Conservation (phyloP, 2,329 filamentous ascomycete species). For the Diplodia sapinea region DNA sequence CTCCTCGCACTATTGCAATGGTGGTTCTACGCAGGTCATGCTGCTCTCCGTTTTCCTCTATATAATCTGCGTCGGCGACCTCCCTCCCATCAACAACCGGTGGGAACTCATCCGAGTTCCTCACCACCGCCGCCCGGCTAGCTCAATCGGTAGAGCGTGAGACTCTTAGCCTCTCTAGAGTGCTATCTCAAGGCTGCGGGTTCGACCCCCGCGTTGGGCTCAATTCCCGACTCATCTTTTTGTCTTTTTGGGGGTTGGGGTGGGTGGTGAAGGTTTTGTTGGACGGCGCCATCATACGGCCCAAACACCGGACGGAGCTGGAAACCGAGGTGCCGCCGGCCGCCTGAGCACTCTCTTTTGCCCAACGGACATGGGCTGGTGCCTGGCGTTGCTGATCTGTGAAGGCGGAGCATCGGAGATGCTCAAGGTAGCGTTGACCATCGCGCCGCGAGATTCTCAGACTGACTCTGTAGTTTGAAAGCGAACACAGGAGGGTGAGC, state of each 20-base stretch:
- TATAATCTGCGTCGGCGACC: not conserved
- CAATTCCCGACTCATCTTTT: slow-evolving; percentile 30
- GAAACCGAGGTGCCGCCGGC: not conserved
- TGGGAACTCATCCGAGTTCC: not conserved
- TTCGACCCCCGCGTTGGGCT: slow-evolving; percentile 32
- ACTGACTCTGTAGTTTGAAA: too few relatives aligned
- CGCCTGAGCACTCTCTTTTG: not conserved
- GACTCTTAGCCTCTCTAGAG: slow-evolving; percentile 42
- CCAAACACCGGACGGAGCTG: too few relatives aligned
- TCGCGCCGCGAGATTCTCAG: too few relatives aligned
- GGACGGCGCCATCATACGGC: too few relatives aligned
- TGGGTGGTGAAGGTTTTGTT: slow-evolving; percentile 1
- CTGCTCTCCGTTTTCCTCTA: not conserved
- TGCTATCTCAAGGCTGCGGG: slow-evolving; percentile 31
- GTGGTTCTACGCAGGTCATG: not conserved
- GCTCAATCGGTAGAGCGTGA: slow-evolving; percentile 51
- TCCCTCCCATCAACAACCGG: not conserved
- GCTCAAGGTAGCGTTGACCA: too few relatives aligned
- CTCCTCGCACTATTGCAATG: not conserved
- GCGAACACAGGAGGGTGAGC: too few relatives aligned
- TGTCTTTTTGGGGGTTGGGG: not conserved
- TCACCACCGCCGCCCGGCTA: slow-evolving; percentile 31
- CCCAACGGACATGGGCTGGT: too few relatives aligned
- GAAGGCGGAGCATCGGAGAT: not conserved
- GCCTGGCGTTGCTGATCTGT: not conserved